Conservation (phyloP, 2,329 filamentous ascomycete species). For the Aspergillus sp. region DNA sequence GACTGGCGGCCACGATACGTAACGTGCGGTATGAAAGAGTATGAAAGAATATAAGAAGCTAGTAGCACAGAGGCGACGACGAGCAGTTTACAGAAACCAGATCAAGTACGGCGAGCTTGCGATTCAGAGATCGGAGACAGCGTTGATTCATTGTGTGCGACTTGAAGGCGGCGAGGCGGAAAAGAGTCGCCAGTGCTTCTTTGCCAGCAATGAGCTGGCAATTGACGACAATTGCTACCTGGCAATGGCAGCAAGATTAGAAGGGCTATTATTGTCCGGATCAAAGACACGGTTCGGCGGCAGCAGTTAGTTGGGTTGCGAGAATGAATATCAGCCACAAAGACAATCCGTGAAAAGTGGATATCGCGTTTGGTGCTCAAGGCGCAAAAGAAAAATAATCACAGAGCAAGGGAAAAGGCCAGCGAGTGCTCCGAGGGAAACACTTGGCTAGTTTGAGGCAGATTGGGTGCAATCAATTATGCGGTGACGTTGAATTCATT, state of each 20-base stretch:
- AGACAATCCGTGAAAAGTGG: conserved; percentile 17
- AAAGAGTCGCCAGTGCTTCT: conserved; percentile 17
- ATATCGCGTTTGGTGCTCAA: conserved; percentile 4
- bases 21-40: neutral
- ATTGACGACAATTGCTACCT: conserved; percentile 9
- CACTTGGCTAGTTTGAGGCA: conserved; percentile 10
- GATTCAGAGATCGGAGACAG: conserved; percentile 21
- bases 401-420: conserved; percentile 16
- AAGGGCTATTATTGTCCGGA: conserved; percentile 8
- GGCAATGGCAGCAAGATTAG: neutral
- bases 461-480: conserved; percentile 8
- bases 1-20: neutral
- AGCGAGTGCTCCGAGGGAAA: conserved; percentile 12
- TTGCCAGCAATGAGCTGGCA: conserved; percentile 20
- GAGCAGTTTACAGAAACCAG: conserved; percentile 15
- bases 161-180: conserved; percentile 23
- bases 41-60: conserved; percentile 23
- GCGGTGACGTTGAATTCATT: conserved; percentile 4
- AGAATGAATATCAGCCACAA: conserved; percentile 19
- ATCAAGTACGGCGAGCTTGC: conserved; percentile 22
- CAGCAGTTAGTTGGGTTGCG: conserved; percentile 5
- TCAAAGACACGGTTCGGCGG: conserved; percentile 3
- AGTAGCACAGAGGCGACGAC: conserved; percentile 28
- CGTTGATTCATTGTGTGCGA: conserved; percentile 38
- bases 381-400: conserved; percentile 8